phyloP scores from a whole-genome alignment of 1,139 yeast genomes.

The Kodamaea fungicola region DNA sequence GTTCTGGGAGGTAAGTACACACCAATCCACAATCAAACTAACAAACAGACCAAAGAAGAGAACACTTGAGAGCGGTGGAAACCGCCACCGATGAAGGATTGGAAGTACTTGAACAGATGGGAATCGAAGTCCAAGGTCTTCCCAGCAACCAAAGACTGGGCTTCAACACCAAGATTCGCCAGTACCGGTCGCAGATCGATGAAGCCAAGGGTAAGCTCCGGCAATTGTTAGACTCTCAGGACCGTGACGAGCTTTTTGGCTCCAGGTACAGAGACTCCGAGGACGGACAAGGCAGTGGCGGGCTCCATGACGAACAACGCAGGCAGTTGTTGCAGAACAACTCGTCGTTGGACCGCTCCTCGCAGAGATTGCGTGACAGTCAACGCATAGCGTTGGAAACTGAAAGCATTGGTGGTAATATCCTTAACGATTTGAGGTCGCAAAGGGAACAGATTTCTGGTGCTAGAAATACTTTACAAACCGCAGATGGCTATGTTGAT shows the following conservation, averaged over 20 bases:
- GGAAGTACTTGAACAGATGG: conserved; percentile 78
- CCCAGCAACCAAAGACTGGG: conserved; percentile 68
- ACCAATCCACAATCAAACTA: conserved; percentile 12
- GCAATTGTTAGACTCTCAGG: conserved; percentile 56
- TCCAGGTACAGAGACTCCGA: conserved; percentile 34
- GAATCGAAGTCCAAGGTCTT: conserved; percentile 74
- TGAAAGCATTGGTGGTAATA: conserved; percentile 87
- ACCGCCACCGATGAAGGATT: conserved; percentile 72
- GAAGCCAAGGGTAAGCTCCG: conserved; percentile 52
- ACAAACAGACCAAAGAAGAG: conserved; percentile 41
- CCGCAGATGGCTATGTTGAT: conserved; percentile 93
- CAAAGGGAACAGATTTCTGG: conserved; percentile 91
- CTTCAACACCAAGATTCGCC: conserved; percentile 69
- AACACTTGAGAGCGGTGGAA: conserved; percentile 57
- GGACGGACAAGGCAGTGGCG: conserved; percentile 29
- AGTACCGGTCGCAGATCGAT: conserved; percentile 61
- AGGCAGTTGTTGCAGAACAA: conserved; percentile 77
- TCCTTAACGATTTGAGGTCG: conserved; percentile 81
- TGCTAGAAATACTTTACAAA: conserved; percentile 77
- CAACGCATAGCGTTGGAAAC: conserved; percentile 92
- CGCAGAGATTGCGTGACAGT: conserved; percentile 81
- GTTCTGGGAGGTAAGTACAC: conserved; percentile 48
- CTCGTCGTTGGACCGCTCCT: conserved; percentile 76
- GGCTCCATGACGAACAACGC: conserved; percentile 65
- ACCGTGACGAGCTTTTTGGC: conserved; percentile 69